Evolutionary conservation across 2,329 filamentous ascomycete genomes (phyloP), one percentile per base, ranked within the genome.

Genomic region (Pochonia chlamydosporia): DNA sequence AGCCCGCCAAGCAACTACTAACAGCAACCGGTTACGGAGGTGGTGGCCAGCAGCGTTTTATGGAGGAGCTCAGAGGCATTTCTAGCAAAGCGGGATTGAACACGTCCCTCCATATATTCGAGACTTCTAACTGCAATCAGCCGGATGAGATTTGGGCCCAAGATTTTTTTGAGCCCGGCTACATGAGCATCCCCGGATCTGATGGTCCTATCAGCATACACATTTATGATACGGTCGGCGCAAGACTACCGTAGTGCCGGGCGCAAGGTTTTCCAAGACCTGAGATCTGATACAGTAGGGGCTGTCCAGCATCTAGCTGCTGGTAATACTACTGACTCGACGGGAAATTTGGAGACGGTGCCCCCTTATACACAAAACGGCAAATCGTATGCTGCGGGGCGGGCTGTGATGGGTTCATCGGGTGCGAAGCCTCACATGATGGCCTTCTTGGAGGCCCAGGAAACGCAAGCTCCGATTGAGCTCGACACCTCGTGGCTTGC

Each of bases 111-210:
- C n/a, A n/a, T n/a, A n/a, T n/a, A n/a, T n/a, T n/a, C n/a, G 30
- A 33, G 16, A 64, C 0, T 44, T 55, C 8, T 40, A 51, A 3
- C 49, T 67, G n/a, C n/a, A n/a, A n/a, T 47, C 51, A 59, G 18
- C 43, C 47, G 2, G 51, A 48, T 25, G 64, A 69, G 48, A 54
- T 62, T 39, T 71, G 66, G 67, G 56, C 60, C 2, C 68, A 70
- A 48, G 67, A 72, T 45, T 61, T 66, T 31, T 49, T 71, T 24
- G 66, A 70, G 51, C 61, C 67, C 0, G 67, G 54, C 1, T 71
- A 67, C 48, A 55, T 57, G 4, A 67, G 62, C 43, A 70, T 70
- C 49, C 67, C 67, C 0, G 66, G 65, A 0, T 63, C 65, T 1
- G 16, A 63, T 4, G 63, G 65, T 0, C 52, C 63, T 3, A 52